Evolutionary conservation across 352 stramenopile species (phyloP).

Genomic region (Phytophthora cajani): DNA sequence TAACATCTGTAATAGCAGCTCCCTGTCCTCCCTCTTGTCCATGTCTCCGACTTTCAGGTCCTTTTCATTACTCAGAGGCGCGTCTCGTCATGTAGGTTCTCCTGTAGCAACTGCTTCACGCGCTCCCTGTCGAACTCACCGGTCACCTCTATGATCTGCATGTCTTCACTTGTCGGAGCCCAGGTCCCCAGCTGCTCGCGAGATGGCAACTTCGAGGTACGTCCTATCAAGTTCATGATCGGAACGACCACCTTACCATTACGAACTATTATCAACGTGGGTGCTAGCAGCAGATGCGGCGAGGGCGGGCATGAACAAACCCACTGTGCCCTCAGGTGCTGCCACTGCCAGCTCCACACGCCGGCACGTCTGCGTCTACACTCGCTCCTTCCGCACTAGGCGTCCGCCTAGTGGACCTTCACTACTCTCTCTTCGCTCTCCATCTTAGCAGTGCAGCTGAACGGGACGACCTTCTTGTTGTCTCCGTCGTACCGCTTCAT

Average conservation of each 20-base stretch:
- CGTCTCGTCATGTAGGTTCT: background rate
- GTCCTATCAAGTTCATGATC: background rate
- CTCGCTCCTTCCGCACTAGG: background rate
- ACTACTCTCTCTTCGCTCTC: background rate
- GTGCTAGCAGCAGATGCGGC: background rate
- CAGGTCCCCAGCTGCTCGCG: background rate
- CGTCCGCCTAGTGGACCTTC: no score
- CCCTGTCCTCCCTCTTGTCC: background rate
- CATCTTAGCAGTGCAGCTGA: background rate
- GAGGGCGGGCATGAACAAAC: background rate
- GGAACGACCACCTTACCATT: background rate
- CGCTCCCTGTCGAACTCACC: background rate
- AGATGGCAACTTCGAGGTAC: background rate
- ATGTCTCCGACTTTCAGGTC: background rate
- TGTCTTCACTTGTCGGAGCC: background rate
- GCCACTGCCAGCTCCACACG: background rate
- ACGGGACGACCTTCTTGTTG: background rate
- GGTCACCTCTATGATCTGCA: background rate
- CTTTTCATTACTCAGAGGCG: background rate
- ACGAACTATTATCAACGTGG: background rate
- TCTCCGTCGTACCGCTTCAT: background rate
- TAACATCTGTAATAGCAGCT: background rate
- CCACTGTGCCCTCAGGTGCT: background rate
- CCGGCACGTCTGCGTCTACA: background rate
- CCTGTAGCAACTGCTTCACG: background rate